Evolutionary conservation across 2,329 filamentous ascomycete species (phyloP).

Genomic region (Lasiodiplodia theobromae): DNA sequence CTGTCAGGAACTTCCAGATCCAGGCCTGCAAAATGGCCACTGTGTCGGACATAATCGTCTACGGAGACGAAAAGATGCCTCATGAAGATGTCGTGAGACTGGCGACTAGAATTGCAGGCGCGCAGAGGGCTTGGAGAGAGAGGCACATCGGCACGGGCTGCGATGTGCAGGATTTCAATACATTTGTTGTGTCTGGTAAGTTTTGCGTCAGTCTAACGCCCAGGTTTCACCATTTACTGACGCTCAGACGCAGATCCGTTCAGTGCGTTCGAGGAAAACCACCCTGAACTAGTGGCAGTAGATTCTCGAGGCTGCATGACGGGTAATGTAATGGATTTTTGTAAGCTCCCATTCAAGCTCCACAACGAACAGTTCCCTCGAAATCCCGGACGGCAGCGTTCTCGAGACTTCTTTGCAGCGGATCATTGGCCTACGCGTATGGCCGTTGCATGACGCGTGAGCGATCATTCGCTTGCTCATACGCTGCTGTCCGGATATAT

Average conservation of each 20-base stretch:
- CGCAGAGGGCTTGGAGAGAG: slow-evolving; percentile 78
- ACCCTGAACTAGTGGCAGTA: slow-evolving; percentile 76
- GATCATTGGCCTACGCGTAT: background rate
- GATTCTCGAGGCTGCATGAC: slow-evolving; percentile 76
- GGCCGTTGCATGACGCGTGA: background rate
- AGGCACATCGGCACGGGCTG: slow-evolving; percentile 63
- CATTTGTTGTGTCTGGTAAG: slow-evolving; percentile 74
- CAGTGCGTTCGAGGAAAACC: slow-evolving; percentile 71
- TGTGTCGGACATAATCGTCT: slow-evolving; percentile 91
- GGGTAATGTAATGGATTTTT: slow-evolving; percentile 84
- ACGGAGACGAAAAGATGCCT: slow-evolving; percentile 73
- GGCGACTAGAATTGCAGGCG: slow-evolving; percentile 70
- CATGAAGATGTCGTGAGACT: slow-evolving; percentile 71
- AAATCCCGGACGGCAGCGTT: background rate
- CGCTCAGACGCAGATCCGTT: slow-evolving; percentile 64
- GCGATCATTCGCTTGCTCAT: background rate
- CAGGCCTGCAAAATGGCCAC: slow-evolving; percentile 87
- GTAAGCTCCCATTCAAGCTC: slow-evolving; percentile 48
- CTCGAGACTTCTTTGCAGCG: background rate
- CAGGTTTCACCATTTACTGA: slow-evolving; percentile 37
- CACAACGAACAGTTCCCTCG: background rate
- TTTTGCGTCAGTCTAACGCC: slow-evolving; percentile 34
- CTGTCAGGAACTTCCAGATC: slow-evolving; percentile 96
- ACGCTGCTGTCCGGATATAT: background rate
- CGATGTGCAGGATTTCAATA: slow-evolving; percentile 75